These are phyloP conservation scores for Talaromyces sp. DNA, from an alignment of 2,329 filamentous ascomycete species.

Conservation along the genomic window DNA sequence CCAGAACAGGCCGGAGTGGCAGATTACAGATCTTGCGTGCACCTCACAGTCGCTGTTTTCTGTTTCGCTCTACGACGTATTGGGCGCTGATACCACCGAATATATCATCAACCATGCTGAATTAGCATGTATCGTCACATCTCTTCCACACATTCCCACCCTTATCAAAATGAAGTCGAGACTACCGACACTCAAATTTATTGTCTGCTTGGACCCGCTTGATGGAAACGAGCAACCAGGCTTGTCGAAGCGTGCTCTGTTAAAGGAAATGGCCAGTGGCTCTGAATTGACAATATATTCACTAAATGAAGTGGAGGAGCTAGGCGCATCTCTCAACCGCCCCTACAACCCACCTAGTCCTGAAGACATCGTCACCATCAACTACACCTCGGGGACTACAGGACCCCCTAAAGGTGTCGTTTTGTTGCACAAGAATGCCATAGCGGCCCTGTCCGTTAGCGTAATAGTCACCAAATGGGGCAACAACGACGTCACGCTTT, in stretches of 20 bases:
- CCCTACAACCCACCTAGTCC: conserved; percentile 68
- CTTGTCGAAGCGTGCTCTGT: conserved; percentile 72
- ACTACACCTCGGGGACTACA: conserved; percentile 65
- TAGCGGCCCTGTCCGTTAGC: conserved; percentile 65
- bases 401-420: conserved; percentile 63
- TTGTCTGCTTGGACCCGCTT: conserved; percentile 80
- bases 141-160: conserved; percentile 74
- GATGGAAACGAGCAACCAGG: conserved; percentile 73
- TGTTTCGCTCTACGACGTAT: conserved; percentile 93
- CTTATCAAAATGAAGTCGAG: conserved; percentile 77
- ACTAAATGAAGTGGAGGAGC: conserved; percentile 73
- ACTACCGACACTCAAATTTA: conserved; percentile 77
- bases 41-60: conserved; percentile 84
- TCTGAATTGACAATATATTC: conserved; percentile 75
- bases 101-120: conserved; percentile 92
- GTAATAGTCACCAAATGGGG: conserved; percentile 46
- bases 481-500: conserved; percentile 63
- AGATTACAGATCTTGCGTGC: conserved; percentile 83
- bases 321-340: conserved; percentile 69
- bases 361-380: conserved; percentile 74
- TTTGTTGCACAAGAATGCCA: conserved; percentile 75
- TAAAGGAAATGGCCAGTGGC: conserved; percentile 70
- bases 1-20: conserved; percentile 85
- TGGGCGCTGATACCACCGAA: conserved; percentile 86
- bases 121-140: conserved; percentile 71